These are phyloP conservation scores for Leptographium radiaticola DNA, from an alignment of 2,329 filamentous ascomycete genomes.

Conservation along the genomic window DNA sequence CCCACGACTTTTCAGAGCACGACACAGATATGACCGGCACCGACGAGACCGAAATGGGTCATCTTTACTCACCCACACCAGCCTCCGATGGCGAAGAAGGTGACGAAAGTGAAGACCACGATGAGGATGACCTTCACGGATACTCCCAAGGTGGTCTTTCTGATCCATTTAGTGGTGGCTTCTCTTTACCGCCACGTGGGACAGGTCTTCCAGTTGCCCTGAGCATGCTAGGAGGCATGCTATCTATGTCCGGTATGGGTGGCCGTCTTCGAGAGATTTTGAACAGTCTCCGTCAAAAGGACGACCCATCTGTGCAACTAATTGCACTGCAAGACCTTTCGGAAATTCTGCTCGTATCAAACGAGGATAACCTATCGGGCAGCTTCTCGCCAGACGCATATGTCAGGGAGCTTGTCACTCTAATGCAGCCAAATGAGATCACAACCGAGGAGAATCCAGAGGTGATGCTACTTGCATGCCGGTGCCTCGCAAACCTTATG, in stretches of 20 bases:
- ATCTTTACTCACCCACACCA: background rate
- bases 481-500: slow-evolving; percentile 94
- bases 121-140: slow-evolving; percentile 20
- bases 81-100: background rate
- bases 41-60: slow-evolving; percentile 36
- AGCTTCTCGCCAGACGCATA: slow-evolving; percentile 91
- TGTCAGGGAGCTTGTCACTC: slow-evolving; percentile 79
- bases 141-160: slow-evolving; percentile 20
- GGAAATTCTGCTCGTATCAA: slow-evolving; percentile 84
- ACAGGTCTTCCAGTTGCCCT: slow-evolving; percentile 67
- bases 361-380: slow-evolving; percentile 89
- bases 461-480: slow-evolving; percentile 92
- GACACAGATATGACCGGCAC: slow-evolving; percentile 62
- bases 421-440: slow-evolving; percentile 86
- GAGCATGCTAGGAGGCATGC: slow-evolving; percentile 79
- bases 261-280: slow-evolving; percentile 67
- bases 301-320: slow-evolving; percentile 75
- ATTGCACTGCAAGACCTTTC: slow-evolving; percentile 89
- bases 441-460: slow-evolving; percentile 81
- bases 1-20: background rate
- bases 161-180: slow-evolving; percentile 45
- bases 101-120: slow-evolving; percentile 42
- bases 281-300: slow-evolving; percentile 64
- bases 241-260: slow-evolving; percentile 81
- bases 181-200: slow-evolving; percentile 52